Conservation (phyloP, 2,329 filamentous ascomycete genomes). For the Shiraia sp. region DNA sequence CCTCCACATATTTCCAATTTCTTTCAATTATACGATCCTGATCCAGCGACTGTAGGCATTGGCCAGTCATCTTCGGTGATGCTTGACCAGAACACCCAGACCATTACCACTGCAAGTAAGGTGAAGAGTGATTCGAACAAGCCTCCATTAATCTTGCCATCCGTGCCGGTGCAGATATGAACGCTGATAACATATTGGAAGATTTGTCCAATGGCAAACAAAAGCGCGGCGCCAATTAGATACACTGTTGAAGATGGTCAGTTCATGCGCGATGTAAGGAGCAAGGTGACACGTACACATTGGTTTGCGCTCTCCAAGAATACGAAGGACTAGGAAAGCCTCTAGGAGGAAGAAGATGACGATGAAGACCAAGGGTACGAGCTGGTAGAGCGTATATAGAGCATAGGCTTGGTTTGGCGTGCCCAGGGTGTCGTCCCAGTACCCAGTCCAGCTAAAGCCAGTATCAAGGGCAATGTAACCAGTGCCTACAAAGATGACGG, state of each 20-base stretch:
- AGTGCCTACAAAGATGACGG: conserved; percentile 79
- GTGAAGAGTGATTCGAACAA: conserved; percentile 95
- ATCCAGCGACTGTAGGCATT: conserved; percentile 50
- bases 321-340: conserved; percentile 76
- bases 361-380: conserved; percentile 87
- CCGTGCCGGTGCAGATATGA: conserved; percentile 82
- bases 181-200: conserved; percentile 95
- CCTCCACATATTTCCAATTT: conserved; percentile 14
- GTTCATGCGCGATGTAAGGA: conserved; percentile 3
- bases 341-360: conserved; percentile 85
- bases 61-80: conserved; percentile 99
- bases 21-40: conserved; percentile 45
- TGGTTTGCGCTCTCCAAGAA: conserved; percentile 87
- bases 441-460: conserved; percentile 80
- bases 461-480: conserved; percentile 97
- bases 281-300: conserved; percentile 65
- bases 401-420: conserved; percentile 70
- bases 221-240: conserved; percentile 70
- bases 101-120: conserved; percentile 74
- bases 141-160: conserved; percentile 87
- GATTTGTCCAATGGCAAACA: conserved; percentile 91
- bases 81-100: conserved; percentile 98
- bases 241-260: conserved; percentile 61
- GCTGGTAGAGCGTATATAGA: conserved; percentile 91
- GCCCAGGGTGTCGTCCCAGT: conserved; percentile 64